Evolutionary conservation across 176 grass and related monocot genomes (phyloP).

Genomic region (Bonia amplexicaulis): DNA sequence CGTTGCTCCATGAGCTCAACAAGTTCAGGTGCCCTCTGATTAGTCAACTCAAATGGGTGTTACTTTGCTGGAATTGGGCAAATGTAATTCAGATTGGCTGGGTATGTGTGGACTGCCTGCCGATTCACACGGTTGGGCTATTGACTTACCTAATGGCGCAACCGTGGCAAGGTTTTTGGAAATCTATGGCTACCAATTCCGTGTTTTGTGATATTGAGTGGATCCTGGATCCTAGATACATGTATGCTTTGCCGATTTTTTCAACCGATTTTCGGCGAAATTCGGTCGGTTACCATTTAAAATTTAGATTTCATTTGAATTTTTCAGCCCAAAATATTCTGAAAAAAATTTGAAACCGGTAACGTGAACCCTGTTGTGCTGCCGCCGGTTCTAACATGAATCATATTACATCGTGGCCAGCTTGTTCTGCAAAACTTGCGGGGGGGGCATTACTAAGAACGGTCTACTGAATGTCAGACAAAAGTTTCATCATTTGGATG

Average conservation of each 20-base stretch:
- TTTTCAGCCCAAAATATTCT: too few species aligned
- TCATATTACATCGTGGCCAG: too few species aligned
- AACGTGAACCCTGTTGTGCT: too few species aligned
- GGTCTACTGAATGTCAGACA: too few species aligned
- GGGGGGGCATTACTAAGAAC: too few species aligned
- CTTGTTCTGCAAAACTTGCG: too few species aligned
- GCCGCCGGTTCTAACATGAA: too few species aligned
- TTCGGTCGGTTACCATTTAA: too few species aligned
- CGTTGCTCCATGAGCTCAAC: slow-evolving; percentile 81
- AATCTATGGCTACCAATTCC: neutral
- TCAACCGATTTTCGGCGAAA: too few species aligned
- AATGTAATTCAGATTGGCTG: slow-evolving; percentile 20
- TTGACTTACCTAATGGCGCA: neutral
- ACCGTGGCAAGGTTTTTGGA: neutral
- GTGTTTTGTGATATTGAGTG: neutral
- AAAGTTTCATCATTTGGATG: too few species aligned
- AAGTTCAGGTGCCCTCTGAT: slow-evolving; percentile 63
- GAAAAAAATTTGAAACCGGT: too few species aligned
- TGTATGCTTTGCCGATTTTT: neutral
- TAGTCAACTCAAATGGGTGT: neutral
- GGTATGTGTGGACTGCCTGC: neutral
- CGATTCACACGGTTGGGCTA: neutral
- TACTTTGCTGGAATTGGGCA: neutral
- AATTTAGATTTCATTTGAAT: too few species aligned
- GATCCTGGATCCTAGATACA: neutral